Conservation (phyloP, 345 rosid genomes). For the Eucalyptus pauciflora region DNA sequence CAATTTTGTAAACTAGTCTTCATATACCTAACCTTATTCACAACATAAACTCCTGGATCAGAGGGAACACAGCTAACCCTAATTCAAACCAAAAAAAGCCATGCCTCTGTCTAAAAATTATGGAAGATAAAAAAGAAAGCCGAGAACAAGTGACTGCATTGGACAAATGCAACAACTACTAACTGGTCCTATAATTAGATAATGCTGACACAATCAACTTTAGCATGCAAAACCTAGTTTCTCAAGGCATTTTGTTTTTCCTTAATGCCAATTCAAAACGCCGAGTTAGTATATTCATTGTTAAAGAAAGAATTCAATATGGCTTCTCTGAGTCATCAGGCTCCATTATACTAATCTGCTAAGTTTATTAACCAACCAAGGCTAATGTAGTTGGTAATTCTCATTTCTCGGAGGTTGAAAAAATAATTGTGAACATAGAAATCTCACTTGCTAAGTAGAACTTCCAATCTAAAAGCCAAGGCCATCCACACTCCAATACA, state of each 20-base stretch:
- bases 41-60: not conserved
- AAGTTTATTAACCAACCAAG: not conserved
- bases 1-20: not conserved
- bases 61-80: not conserved
- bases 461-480: slow-evolving; percentile 51
- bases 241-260: not conserved
- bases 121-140: not conserved
- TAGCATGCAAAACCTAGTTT: not conserved
- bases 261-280: not conserved
- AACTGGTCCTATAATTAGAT: not conserved
- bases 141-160: not conserved
- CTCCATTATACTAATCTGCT: not conserved
- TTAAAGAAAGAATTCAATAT: not conserved
- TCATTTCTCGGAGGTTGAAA: not conserved
- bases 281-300: not conserved
- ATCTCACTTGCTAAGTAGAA: slow-evolving; percentile 60
- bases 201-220: not conserved
- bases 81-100: not conserved
- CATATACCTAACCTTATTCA: not conserved
- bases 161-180: not conserved
- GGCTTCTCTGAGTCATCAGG: not conserved
- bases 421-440: not conserved
- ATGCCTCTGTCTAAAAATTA: not conserved
- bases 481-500: slow-evolving; percentile 72
- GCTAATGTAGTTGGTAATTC: not conserved